Conservation (phyloP, 148 eudicot genomes). For the Polygonum aviculare region DNA sequence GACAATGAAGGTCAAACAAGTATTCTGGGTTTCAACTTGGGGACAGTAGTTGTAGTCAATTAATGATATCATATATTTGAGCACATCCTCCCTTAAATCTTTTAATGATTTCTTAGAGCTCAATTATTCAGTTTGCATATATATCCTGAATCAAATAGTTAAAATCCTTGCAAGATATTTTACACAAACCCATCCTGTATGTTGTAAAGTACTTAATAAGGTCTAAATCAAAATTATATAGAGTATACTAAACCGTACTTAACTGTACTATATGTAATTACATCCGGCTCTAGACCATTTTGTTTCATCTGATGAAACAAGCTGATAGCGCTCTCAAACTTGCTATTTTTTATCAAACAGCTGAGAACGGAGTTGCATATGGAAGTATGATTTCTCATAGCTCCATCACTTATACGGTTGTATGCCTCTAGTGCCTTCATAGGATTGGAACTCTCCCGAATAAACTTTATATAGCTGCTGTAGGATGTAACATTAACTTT, state of each 20-base stretch:
- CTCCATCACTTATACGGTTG: slow-evolving; percentile 47
- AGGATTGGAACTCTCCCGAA: slow-evolving; percentile 48
- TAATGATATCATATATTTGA: background rate
- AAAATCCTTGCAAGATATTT: background rate
- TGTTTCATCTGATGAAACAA: slow-evolving; percentile 79
- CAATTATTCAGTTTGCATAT: background rate
- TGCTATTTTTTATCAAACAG: slow-evolving; percentile 53
- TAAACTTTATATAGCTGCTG: slow-evolving; percentile 73
- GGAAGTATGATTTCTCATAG: slow-evolving; percentile 46
- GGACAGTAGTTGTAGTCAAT: background rate
- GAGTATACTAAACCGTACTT: slow-evolving; percentile 15
- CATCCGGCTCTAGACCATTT: slow-evolving; percentile 72
- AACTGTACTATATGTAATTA: slow-evolving; percentile 85
- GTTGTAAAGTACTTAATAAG: background rate
- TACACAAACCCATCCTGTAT: background rate
- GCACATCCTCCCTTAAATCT: background rate
- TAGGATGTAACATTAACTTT: slow-evolving; percentile 61
- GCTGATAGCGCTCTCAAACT: slow-evolving; percentile 38
- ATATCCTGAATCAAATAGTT: background rate
- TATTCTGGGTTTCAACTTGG: background rate
- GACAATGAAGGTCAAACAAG: slow-evolving; percentile 4
- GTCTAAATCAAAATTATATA: background rate
- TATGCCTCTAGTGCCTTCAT: slow-evolving; percentile 48
- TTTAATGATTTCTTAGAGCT: background rate
- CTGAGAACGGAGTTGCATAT: slow-evolving; percentile 76